Evolutionary conservation across 1,139 yeast genomes (phyloP).

Genomic region (Keqinozyma sinolaborantium): DNA sequence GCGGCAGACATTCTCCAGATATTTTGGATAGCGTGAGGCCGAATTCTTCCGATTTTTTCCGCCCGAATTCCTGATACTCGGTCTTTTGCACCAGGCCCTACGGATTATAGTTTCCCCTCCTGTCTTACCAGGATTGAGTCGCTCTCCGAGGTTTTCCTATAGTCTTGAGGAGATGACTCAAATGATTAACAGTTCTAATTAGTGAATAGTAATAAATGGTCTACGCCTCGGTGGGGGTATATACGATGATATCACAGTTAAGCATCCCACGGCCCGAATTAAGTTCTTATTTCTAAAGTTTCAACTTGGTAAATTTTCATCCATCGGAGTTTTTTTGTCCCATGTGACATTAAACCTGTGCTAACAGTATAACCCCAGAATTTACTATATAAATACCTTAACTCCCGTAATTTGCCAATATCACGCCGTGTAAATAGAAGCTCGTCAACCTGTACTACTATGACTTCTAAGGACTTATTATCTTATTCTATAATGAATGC

Average conservation of each 20-base stretch:
- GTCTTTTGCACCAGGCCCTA: not conserved
- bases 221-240: too few species aligned
- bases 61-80: constrained; percentile 1
- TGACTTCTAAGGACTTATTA: constrained; percentile 26
- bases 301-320: too few species aligned
- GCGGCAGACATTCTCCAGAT: too few species aligned
- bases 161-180: constrained; percentile 1
- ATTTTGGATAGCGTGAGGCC: too few species aligned
- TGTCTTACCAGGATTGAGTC: not conserved
- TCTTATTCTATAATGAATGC: constrained; percentile 33
- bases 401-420: constrained; percentile 1
- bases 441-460: constrained; percentile 4
- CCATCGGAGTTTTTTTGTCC: constrained; percentile 9
- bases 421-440: not conserved
- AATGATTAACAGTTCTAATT: too few species aligned
- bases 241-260: too few species aligned
- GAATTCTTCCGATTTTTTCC: constrained; percentile 3
- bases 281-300: too few species aligned
- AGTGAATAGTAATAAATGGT: too few species aligned
- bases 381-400: constrained; percentile 6
- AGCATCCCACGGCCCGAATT: too few species aligned
- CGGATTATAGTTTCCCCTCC: too few species aligned
- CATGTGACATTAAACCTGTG: constrained; percentile 11
- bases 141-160: constrained; percentile 5
- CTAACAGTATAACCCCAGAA: constrained; percentile 13